Conservation (phyloP, 2,329 filamentous ascomycete genomes). For the Endoconidiophora polonica region DNA sequence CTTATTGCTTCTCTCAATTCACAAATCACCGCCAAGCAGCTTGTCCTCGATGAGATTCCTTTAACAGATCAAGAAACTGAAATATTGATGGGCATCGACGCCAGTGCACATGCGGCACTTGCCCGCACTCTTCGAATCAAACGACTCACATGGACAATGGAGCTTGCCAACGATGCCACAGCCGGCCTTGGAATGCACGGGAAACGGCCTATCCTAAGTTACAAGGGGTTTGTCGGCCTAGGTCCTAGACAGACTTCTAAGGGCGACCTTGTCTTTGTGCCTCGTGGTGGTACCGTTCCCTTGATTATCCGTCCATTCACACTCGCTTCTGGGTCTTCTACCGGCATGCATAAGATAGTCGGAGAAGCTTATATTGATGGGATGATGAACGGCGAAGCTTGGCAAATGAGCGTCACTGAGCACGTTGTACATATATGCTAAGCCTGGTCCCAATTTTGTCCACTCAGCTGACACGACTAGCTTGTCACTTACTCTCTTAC, state of each 20-base stretch:
- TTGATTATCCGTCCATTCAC: constrained; percentile 4
- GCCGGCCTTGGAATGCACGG: constrained; percentile 2
- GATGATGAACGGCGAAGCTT: constrained; percentile 5
- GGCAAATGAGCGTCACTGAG: constrained; percentile 7
- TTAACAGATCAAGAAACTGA: too few relatives aligned
- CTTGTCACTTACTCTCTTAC: not conserved
- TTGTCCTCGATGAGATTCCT: too few relatives aligned
- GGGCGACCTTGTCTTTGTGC: constrained; percentile 6
- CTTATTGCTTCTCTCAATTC: too few relatives aligned
- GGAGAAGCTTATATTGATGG: constrained; percentile 9
- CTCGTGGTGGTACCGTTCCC: constrained; percentile 5
- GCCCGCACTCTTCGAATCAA: not conserved
- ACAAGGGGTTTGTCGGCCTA: constrained; percentile 5
- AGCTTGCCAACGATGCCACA: not conserved
- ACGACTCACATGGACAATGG: not conserved
- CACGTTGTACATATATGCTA: constrained; percentile 2
- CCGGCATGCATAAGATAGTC: constrained; percentile 4
- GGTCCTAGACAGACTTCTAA: constrained; percentile 3
- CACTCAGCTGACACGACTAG: not conserved
- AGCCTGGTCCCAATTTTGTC: not conserved
- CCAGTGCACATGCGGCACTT: not conserved
- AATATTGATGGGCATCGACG: too few relatives aligned
- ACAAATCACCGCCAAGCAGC: too few relatives aligned
- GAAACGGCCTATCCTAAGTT: constrained; percentile 1
- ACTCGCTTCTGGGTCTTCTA: not conserved